phyloP scores from a whole-genome alignment of 768 basidiomycete species.

The Paxillus ammoniavirescens region DNA sequence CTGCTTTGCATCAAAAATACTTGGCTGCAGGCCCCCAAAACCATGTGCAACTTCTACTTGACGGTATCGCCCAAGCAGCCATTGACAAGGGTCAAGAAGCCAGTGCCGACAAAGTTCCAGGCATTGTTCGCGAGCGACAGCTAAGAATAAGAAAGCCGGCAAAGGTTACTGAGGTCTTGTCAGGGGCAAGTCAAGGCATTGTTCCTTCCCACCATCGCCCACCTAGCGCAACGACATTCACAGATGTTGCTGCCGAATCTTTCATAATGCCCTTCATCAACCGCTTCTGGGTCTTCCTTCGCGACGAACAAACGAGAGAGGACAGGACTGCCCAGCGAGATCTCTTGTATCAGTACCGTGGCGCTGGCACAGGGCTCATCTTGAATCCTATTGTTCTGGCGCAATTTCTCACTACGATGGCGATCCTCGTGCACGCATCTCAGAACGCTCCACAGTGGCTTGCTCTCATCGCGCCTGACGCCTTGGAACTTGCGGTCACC shows the following conservation, averaged over 20 bases:
- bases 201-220: slow-evolving; percentile 5
- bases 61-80: slow-evolving; percentile 59
- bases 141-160: slow-evolving; percentile 58
- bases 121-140: slow-evolving; percentile 69
- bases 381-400: slow-evolving; percentile 75
- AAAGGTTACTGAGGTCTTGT: slow-evolving; percentile 44
- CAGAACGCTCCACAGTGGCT: slow-evolving; percentile 81
- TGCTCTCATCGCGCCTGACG: slow-evolving; percentile 74
- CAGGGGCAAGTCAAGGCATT: slow-evolving; percentile 18
- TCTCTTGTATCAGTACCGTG: slow-evolving; percentile 56
- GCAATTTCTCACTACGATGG: slow-evolving; percentile 72
- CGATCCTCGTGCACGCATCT: slow-evolving; percentile 79
- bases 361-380: slow-evolving; percentile 80
- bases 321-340: slow-evolving; percentile 60
- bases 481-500: slow-evolving; percentile 80
- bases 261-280: slow-evolving; percentile 91
- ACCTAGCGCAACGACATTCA: slow-evolving; percentile 41
- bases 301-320: slow-evolving; percentile 79
- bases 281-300: slow-evolving; percentile 92
- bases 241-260: slow-evolving; percentile 76
- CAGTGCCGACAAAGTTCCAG: slow-evolving; percentile 54
- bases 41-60: slow-evolving; percentile 55
- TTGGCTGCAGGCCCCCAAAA: slow-evolving; percentile 40
- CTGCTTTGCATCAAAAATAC: slow-evolving; percentile 68
- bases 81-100: slow-evolving; percentile 60